Conservation (phyloP, 75 land plant genomes). For the Cupressus sempervirens region DNA sequence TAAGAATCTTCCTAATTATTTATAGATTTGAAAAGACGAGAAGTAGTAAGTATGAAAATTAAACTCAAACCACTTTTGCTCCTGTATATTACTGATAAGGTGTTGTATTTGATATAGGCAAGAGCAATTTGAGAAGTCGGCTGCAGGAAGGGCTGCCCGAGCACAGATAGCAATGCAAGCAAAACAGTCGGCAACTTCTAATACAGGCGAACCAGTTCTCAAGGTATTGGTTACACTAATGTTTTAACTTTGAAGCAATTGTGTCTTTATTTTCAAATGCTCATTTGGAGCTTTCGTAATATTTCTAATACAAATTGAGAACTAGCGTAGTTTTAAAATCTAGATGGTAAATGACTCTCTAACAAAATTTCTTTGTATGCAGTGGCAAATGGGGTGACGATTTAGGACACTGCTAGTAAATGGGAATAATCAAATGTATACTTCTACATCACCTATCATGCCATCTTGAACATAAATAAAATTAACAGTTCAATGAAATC, state of each 20-base stretch:
- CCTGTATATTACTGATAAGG: background rate
- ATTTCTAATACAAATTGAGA: background rate
- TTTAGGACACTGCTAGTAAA: background rate
- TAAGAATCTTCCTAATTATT: background rate
- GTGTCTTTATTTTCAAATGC: background rate
- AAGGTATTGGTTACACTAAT: conserved; percentile 35
- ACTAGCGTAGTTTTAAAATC: background rate
- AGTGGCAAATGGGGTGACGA: conserved; percentile 69
- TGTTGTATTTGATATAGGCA: conserved; percentile 32
- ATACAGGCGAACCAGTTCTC: conserved; percentile 57
- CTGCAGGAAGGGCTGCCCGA: conserved; percentile 70
- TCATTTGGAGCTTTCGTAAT: background rate
- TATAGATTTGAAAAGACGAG: background rate
- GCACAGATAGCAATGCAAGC: conserved; percentile 48
- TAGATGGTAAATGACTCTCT: background rate
- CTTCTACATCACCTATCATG: background rate
- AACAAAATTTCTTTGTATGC: conserved; percentile 22
- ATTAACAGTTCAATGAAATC: background rate
- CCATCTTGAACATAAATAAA: background rate
- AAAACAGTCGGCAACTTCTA: conserved; percentile 35
- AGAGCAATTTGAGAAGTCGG: conserved; percentile 66
- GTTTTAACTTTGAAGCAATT: background rate
- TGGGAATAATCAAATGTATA: background rate
- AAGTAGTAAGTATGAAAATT: background rate
- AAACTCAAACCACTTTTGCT: background rate